These are phyloP conservation scores for Phyllostachys edulis DNA, from an alignment of 176 grass and related monocot species.

Conservation along the genomic window DNA sequence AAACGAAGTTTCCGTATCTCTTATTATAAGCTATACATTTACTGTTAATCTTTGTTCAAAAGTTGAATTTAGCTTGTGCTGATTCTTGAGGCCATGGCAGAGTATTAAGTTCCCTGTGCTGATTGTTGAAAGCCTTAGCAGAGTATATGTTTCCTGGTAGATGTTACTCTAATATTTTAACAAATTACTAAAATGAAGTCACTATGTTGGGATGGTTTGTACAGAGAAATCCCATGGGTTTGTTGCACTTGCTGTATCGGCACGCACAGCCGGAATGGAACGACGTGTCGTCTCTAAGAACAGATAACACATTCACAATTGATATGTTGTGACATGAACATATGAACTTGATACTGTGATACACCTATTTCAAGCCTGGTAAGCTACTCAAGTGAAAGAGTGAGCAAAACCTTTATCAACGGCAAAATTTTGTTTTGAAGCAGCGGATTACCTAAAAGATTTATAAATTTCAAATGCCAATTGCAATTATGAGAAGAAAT, in stretches of 20 bases:
- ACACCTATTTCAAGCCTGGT: too few species aligned
- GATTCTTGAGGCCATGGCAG: neutral
- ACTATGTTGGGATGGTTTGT: neutral
- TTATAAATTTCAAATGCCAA: neutral
- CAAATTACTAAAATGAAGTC: neutral
- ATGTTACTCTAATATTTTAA: neutral
- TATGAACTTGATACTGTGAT: neutral
- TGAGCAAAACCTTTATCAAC: neutral
- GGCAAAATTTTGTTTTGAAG: neutral
- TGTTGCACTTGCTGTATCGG: neutral
- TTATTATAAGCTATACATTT: neutral
- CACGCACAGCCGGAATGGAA: neutral
- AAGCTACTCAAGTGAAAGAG: too few species aligned
- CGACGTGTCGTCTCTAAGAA: neutral
- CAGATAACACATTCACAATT: neutral
- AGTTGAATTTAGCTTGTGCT: neutral
- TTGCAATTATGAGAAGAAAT: neutral
- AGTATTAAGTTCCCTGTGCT: neutral
- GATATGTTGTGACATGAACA: neutral
- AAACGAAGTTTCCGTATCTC: constrained; percentile 10
- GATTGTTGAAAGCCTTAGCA: neutral
- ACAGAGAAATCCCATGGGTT: neutral
- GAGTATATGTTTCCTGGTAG: neutral
- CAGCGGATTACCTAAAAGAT: neutral
- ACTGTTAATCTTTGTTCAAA: neutral